Evolutionary conservation across 2,329 filamentous ascomycete genomes (phyloP), one percentile per base, ranked within the genome.

Genomic region (Lithohypha guttulata): DNA sequence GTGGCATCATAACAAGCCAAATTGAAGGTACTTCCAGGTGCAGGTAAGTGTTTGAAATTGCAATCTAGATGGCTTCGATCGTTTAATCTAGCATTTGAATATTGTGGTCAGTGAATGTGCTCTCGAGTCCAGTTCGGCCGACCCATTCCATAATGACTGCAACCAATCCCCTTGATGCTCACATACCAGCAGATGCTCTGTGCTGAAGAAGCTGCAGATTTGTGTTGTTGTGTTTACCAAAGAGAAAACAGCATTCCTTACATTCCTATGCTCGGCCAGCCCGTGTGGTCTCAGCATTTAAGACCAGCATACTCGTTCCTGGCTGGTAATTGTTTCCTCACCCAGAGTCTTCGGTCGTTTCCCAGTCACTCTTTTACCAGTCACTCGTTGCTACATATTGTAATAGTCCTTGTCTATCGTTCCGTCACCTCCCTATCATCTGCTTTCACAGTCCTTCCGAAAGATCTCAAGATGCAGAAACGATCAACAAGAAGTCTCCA

Each of bases 381-480:
- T 25, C 26, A 22, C n/a, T 39, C 35, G 26, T 40, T 34, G 13
- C 11, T 40, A 34, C 29, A 22, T 20, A 26, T 28, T 27, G 15
- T 33, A 40, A 34, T 28, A 25, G 5, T 17, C n/a, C 30, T 32
- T 21, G 21, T 34, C n/a, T 7, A 4, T 15, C 25, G 7, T 11
- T 35, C 38, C 19, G n/a, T n/a, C n/a, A n/a, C 14, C 35, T 34
- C 23, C 18, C 10, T 33, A 47, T 41, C 36, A 39, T 41, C 39
- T 25, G 42, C 41, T 48, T 38, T 20, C 7, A 14, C 31, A 34
- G n/a, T n/a, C n/a, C 18, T 15, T 26, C 6, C 13, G 19, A 22
- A 20, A 31, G 15, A 13, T 34, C 13, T 25, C 28, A 43, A 37
- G 14, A 46, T 49, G 40, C 32, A 34, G 47, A 47, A 39, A 43